Evolutionary conservation across 2,329 filamentous ascomycete species (phyloP).

Genomic region (Ophiocordyceps camponoti-saundersi): DNA sequence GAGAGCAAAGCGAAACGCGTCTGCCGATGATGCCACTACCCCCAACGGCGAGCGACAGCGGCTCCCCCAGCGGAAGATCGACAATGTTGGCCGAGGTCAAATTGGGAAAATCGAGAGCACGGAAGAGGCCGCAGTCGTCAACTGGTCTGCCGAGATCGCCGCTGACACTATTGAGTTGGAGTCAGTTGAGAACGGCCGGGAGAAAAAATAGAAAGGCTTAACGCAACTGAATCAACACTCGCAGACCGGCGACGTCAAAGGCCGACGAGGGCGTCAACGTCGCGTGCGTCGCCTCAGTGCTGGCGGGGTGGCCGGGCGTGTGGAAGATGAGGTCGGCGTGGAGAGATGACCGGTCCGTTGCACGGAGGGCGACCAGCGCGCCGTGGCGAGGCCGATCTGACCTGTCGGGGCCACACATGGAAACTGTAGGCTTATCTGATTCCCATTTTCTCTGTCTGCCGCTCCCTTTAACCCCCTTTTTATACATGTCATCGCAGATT

Average conservation of each 20-base stretch:
- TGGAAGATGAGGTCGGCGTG: conserved; percentile 26
- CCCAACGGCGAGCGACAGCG: conserved; percentile 26
- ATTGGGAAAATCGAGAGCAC: conserved; percentile 16
- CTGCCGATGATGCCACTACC: conserved; percentile 29
- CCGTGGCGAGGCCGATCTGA: conserved; percentile 24
- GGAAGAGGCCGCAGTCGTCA: conserved; percentile 24
- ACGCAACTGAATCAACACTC: conserved; percentile 28
- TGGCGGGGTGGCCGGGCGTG: conserved; percentile 19
- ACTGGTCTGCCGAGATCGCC: conserved; percentile 24
- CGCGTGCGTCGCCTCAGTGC: conserved; percentile 22
- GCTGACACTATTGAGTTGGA: conserved; percentile 1
- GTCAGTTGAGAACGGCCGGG: background rate
- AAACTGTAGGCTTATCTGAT: background rate
- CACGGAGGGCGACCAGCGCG: conserved; percentile 25
- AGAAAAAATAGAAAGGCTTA: conserved; percentile 1
- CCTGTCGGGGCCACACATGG: conserved; percentile 27
- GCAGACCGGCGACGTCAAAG: conserved; percentile 9
- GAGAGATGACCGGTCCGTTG: conserved; percentile 3
- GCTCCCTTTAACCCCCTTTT: background rate
- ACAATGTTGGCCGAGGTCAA: conserved; percentile 7
- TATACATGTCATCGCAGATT: conserved; percentile 1
- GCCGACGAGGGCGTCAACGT: conserved; percentile 17
- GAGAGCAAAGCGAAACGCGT: conserved; percentile 23
- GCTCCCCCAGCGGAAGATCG: conserved; percentile 18
- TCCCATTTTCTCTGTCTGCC: background rate